phyloP scores from a whole-genome alignment of 768 basidiomycete genomes.

The Gloeopeniophorella convolvens region DNA sequence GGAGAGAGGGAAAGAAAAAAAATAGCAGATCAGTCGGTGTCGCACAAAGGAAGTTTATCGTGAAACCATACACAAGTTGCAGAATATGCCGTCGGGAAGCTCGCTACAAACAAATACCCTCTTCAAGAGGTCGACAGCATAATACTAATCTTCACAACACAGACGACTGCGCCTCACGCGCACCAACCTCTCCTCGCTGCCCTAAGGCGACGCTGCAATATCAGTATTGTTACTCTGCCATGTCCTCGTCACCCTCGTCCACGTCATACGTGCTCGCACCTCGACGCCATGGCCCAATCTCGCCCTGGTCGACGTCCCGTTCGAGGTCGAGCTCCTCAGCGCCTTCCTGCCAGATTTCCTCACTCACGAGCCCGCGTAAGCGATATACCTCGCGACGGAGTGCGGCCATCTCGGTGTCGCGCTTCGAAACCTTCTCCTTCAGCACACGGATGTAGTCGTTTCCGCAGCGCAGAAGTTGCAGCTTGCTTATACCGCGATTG shows the following conservation, averaged over 20 bases:
- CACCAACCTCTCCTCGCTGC: neutral
- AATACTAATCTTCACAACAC: constrained; percentile 6
- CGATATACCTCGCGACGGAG: constrained; percentile 62
- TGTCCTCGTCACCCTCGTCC: constrained; percentile 17
- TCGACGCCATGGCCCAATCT: constrained; percentile 27
- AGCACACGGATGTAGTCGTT: constrained; percentile 82
- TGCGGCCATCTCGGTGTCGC: constrained; percentile 70
- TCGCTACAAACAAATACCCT: constrained; percentile 6
- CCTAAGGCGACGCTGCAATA: neutral
- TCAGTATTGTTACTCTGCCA: constrained; percentile 11
- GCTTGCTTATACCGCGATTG: constrained; percentile 90
- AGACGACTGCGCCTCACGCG: neutral
- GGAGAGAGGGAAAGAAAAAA: neutral
- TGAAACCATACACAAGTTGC: constrained; percentile 5
- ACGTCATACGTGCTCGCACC: constrained; percentile 19
- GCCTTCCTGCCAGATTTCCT: constrained; percentile 28
- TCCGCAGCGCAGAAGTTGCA: constrained; percentile 84
- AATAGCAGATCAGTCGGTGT: neutral
- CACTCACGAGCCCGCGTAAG: constrained; percentile 38
- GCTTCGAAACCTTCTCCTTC: constrained; percentile 67
- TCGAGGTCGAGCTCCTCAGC: constrained; percentile 45
- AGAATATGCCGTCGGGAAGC: constrained; percentile 5
- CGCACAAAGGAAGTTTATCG: neutral
- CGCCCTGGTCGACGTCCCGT: constrained; percentile 52
- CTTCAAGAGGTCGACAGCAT: constrained; percentile 3